phyloP scores from a whole-genome alignment of 2,329 filamentous ascomycete species.

The Neophaeococcomyces mojaviensis region DNA sequence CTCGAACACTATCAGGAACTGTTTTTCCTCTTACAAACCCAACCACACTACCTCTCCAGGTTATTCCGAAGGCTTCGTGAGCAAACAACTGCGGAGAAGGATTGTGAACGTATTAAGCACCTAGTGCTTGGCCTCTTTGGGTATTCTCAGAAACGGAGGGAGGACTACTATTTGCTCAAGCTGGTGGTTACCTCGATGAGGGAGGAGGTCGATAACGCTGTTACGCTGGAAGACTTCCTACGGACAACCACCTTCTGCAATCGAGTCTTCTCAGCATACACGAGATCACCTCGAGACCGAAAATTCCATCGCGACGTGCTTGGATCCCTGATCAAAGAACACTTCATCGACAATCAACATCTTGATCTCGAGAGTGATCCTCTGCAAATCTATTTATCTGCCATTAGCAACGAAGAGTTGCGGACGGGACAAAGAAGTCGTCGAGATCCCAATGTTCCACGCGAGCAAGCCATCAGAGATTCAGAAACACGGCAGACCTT shows the following conservation, averaged over 20 bases:
- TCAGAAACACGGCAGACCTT: constrained; percentile 87
- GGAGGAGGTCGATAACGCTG: constrained; percentile 73
- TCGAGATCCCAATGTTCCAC: constrained; percentile 73
- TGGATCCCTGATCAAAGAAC: constrained; percentile 77
- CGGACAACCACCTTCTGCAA: constrained; percentile 91
- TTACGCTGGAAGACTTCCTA: constrained; percentile 71
- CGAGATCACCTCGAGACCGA: constrained; percentile 81
- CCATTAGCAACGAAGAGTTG: constrained; percentile 95
- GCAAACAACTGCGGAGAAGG: constrained; percentile 78
- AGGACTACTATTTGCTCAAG: constrained; percentile 94
- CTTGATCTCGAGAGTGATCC: constrained; percentile 94
- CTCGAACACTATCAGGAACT: constrained; percentile 94
- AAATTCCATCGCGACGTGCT: constrained; percentile 86
- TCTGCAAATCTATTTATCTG: constrained; percentile 90
- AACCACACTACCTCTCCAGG: constrained; percentile 85
- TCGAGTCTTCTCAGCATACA: constrained; percentile 78
- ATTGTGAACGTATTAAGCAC: constrained; percentile 84
- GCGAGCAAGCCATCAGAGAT: constrained; percentile 92
- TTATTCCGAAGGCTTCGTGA: constrained; percentile 80
- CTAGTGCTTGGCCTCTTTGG: constrained; percentile 95
- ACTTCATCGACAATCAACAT: constrained; percentile 84
- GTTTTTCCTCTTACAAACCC: constrained; percentile 94
- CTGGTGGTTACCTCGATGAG: constrained; percentile 73
- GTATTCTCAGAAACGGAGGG: constrained; percentile 90
- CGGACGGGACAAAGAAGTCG: constrained; percentile 78